These are phyloP conservation scores for Arthroderma sp. DNA, from an alignment of 2,329 filamentous ascomycete species.

Conservation along the genomic window DNA sequence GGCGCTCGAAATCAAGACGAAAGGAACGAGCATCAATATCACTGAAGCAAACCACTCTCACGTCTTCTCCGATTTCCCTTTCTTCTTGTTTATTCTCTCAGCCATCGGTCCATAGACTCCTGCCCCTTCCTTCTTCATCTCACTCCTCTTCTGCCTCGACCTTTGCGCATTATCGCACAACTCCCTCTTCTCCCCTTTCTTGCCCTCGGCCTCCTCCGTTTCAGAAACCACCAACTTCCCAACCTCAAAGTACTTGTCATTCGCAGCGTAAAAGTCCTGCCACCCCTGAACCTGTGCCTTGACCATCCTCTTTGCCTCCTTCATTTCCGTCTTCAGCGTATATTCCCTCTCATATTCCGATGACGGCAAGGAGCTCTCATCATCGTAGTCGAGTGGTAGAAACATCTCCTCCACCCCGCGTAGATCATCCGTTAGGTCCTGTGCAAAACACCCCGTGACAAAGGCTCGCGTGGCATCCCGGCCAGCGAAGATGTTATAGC, in stretches of 20 bases:
- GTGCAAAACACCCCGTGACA: conserved; percentile 82
- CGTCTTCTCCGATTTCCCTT: too few relatives aligned
- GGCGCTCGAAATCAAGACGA: too few relatives aligned
- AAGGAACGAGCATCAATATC: too few relatives aligned
- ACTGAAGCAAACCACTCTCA: too few relatives aligned
- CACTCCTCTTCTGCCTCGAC: conserved; percentile 43
- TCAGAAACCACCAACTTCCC: conserved; percentile 56
- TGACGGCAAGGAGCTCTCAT: conserved; percentile 4
- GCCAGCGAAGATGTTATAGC: conserved; percentile 78
- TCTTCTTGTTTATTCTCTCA: too few relatives aligned
- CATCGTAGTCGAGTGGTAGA: conserved; percentile 49
- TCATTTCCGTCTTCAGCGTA: conserved; percentile 48
- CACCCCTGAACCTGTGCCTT: conserved; percentile 61
- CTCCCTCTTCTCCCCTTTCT: conserved; percentile 40
- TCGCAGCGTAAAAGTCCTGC: conserved; percentile 69
- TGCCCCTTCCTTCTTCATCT: conserved; percentile 21
- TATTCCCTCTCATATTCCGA: conserved; percentile 31
- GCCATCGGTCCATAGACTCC: neutral
- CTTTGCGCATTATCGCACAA: conserved; percentile 61
- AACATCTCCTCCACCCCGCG: conserved; percentile 81
- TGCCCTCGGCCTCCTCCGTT: conserved; percentile 26
- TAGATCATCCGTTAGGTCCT: conserved; percentile 73
- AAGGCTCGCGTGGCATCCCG: conserved; percentile 77
- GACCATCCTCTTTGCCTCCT: conserved; percentile 52
- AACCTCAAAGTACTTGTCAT: conserved; percentile 67